phyloP scores from a whole-genome alignment of 495 filamentous ascomycete species.

The Hypoxylon rickii region DNA sequence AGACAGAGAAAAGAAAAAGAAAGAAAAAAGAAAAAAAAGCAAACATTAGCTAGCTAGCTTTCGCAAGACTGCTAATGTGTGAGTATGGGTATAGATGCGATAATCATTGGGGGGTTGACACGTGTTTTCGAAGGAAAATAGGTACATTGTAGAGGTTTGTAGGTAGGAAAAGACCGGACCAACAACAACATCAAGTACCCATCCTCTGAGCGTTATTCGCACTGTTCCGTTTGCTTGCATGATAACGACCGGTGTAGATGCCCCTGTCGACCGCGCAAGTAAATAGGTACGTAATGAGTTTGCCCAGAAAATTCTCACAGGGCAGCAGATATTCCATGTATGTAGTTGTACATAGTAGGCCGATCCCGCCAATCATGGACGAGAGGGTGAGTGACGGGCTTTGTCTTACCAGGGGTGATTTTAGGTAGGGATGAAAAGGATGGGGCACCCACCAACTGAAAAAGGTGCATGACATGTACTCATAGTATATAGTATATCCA shows the following conservation, averaged over 20 bases:
- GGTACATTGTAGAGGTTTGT: no score
- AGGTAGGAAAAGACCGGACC: no score
- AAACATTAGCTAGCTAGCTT: conserved; percentile 3
- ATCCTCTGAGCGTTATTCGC: conserved; percentile 4
- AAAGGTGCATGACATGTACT: conserved; percentile 25
- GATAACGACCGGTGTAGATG: conserved; percentile 26
- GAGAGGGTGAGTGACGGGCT: conserved; percentile 15
- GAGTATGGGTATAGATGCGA: not conserved
- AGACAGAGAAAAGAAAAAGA: not conserved
- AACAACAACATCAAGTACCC: conserved; percentile 8
- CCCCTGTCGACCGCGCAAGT: conserved; percentile 6
- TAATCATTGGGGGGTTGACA: not conserved
- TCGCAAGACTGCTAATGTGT: not conserved
- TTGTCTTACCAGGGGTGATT: conserved; percentile 28
- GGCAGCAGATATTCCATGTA: conserved; percentile 24
- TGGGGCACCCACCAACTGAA: conserved; percentile 22
- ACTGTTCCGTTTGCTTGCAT: conserved; percentile 31
- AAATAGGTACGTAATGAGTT: conserved; percentile 9
- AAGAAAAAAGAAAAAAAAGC: conserved; percentile 1
- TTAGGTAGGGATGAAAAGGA: conserved; percentile 13
- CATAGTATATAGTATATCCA: conserved; percentile 25
- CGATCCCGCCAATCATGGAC: conserved; percentile 28
- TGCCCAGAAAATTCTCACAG: conserved; percentile 22
- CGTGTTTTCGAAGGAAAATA: conserved; percentile 6
- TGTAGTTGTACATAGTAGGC: no score